Base-by-base conservation (phyloP, 2,329 filamentous ascomycete species). In the Colletotrichum spaethianum region DNA sequence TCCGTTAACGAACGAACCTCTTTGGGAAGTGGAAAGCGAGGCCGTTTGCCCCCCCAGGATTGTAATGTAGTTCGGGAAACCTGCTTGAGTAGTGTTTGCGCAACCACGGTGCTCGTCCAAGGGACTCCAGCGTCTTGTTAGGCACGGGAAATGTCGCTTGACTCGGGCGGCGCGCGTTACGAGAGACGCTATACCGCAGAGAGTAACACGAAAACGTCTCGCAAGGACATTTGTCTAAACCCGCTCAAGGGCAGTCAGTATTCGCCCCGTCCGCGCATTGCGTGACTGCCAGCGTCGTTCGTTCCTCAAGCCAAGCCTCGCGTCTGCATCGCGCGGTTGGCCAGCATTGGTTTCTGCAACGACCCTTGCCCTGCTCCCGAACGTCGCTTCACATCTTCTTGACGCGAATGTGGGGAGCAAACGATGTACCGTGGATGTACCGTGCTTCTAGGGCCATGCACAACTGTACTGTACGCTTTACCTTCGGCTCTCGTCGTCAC, bases 111-210 rank as follows among this genome's bases (percentile, higher is more conserved):
- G 52, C 64, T 36, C 57, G 50, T 63, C 52, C 28, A 31, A 46
- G 50, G 26, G 55, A 50, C 53, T 52, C 63, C 68, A 53, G 36
- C 44, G 57, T 63, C 50, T 68, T 28, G 46, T 60, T 50, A 55
- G 48, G 28, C 52, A 52, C 36, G 59, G 64, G 53, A 69, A 59
- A 46, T 63, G 52, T 42, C 28, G 64, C 60, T 59, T 68, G 68
- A 71, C 68, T 71, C 56, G n/a, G 40, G 68, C 42, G 38, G 50
- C 57, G 53, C 62, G 56, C 40, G 50, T 64, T 52, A 38, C 38
- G 28, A 38, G 48, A 50, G 12, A 50, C 23, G 23, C 48, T 12
- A 9, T 31, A 20, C 26, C 26, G 26, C 14, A 31, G 26, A 20
- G 20, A 28, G 4, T 9, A 26, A 2, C 16, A 11, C 6, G 16